Evolutionary conservation across 73 alveolate genomes (phyloP), one percentile per base, ranked within the genome.

Genomic region (Durusdinium trenchii): DNA sequence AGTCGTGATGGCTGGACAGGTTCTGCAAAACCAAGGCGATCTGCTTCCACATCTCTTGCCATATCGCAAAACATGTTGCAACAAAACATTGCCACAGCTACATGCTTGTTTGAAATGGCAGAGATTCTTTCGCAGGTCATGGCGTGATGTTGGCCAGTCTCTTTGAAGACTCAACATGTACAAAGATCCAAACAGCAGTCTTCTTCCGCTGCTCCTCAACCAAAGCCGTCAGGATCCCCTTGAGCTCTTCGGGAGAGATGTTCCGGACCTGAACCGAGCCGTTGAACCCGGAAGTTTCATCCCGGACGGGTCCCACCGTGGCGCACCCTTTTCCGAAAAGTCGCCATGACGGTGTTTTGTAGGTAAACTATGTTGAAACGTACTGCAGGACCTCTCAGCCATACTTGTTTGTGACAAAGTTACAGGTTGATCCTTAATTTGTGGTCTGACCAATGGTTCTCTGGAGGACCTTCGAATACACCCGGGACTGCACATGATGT

Each of bases 181-280:
- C 9, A 54, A 9, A 54, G 64, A 9, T 12, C 28, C 64, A 54
- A 54, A 20, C 64, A 20, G 20, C 9, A 12, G 9, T 9, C 64
- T 54, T 54, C 28, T 6, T n/a, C 83, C 46, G 32, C 52, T 18
- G 43, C 71, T 82, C 96, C 98, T 91, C 98, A 87, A 91, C 98
- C 90, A 91, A 23, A 46, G 98, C 85, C 90, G 89, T 67, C 76
- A 91, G 82, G 85, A 69, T 91, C 90, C 90, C 85, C 57, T 91
- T 91, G 75, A 91, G 62, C 50, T 91, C 98, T 26, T 91, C 98
- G 6, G 98, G 98, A 35, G 98, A 62, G 52, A 91, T 91, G 98
- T 78, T 91, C 60, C 98, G 98, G 90, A 91, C 98, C 98, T 91
- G 43, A 4, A 35, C 23, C 14, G 51, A n/a, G 38, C n/a, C 3